Evolutionary conservation across 2,329 filamentous ascomycete genomes (phyloP), one percentile per base, ranked within the genome.

Genomic region (Aspergillus calidoustus): DNA sequence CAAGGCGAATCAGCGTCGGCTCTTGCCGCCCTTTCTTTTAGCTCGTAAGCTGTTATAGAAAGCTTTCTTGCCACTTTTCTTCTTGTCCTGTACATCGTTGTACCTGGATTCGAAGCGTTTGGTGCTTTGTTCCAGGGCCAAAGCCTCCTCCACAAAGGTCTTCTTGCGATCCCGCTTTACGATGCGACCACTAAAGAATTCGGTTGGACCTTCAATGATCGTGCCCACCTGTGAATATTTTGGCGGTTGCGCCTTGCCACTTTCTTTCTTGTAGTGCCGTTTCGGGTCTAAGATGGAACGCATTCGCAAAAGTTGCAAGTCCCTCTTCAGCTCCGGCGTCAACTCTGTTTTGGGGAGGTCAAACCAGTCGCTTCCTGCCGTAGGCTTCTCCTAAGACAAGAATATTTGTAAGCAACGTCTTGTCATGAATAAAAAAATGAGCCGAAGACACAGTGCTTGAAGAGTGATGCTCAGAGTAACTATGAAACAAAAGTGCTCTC

Each of bases 211-310:
- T 71, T 96, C 90, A 59, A 97, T 86, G 62, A 99, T 87, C 6
- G 91, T 94, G 60, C 94, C 95, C 30, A 97, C 87, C 71, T 96
- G 92, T 22, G 91, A 96, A 74, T 91, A 98, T 64, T 92, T 88
- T 1, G 95, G 95, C 1, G 90, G 79, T 63, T 87, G 82, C 61
- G 86, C 83, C 73, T 90, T 93, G 59, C 87, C 84, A 54, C 81
- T 86, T 55, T 94, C 89, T 77, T 97, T 98, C 76, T 94, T 96
- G 83, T 96, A 96, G 72, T 94, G 91, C 54, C 91, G 85, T 75
- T 98, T 94, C 0, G 93, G 89, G 68, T 98, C 94, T 23, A 98
- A 83, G 22, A 97, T 89, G 59, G 89, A 89, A 76, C 95, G 88
- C 90, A 97, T 94, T 67, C 92, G 89, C 62, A 99, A 82, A 11